These are phyloP conservation scores for Gastroboletus turbinatus DNA, from an alignment of 1,284 basidiomycete genomes.

Conservation along the genomic window DNA sequence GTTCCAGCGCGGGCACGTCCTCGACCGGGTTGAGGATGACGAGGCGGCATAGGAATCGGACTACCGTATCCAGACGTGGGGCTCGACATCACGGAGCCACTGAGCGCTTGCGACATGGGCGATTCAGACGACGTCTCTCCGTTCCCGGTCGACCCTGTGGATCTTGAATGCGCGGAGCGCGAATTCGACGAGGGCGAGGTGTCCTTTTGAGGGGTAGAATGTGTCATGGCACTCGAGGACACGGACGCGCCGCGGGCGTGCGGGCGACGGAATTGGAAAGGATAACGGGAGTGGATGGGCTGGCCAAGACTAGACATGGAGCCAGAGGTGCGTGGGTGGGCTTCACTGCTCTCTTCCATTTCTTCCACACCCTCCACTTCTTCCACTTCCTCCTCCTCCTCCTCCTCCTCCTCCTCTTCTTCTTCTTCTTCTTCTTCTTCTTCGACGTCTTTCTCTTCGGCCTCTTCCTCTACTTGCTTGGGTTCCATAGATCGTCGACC, in stretches of 20 bases:
- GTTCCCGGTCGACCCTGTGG: constrained; percentile 59
- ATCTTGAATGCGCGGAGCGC: constrained; percentile 43
- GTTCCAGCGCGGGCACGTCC: constrained; percentile 50
- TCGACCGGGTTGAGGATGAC: constrained; percentile 54
- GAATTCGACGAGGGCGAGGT: constrained; percentile 41
- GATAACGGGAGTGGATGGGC: constrained; percentile 68
- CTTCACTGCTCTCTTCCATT: constrained; percentile 42
- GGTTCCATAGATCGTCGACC: constrained; percentile 17
- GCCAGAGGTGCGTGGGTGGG: constrained; percentile 60
- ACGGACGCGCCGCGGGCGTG: constrained; percentile 43
- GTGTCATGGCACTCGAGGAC: constrained; percentile 38
- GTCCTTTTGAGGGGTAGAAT: constrained; percentile 37
- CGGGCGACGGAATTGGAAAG: constrained; percentile 64
- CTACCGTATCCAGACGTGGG: constrained; percentile 40
- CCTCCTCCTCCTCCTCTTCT: constrained; percentile 42
- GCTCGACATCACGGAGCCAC: constrained; percentile 33
- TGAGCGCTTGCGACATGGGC: constrained; percentile 35
- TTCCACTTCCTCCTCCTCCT: constrained; percentile 41
- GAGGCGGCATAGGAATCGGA: constrained; percentile 69
- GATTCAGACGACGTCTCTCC: constrained; percentile 53
- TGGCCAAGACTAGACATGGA: constrained; percentile 80
- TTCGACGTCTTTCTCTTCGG: constrained; percentile 39
- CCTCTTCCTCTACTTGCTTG: constrained; percentile 36
- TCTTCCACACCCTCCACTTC: constrained; percentile 38
- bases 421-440: constrained; percentile 36